Evolutionary conservation across 129 eudicot species (phyloP).

Genomic region (Tagetes erecta): DNA sequence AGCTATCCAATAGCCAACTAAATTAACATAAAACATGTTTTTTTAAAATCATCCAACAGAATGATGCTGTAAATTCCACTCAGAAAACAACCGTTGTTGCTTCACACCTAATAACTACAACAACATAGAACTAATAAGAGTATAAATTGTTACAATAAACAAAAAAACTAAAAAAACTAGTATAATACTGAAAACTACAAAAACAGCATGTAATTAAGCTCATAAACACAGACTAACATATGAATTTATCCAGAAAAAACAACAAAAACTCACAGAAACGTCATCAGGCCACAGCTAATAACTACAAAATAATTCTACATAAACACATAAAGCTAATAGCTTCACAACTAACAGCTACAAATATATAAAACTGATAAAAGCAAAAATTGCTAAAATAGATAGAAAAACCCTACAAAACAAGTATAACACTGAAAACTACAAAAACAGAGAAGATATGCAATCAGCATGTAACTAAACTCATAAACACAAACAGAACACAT

Average conservation of each 20-base stretch:
- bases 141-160: neutral
- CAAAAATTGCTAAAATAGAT: neutral
- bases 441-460: constrained; percentile 18
- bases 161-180: neutral
- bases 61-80: neutral
- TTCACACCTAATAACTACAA: neutral
- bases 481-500: constrained; percentile 8
- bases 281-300: constrained; percentile 98
- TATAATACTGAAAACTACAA: neutral
- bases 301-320: no score
- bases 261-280: constrained; percentile 7
- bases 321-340: neutral
- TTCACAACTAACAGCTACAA: neutral
- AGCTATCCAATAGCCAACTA: no score
- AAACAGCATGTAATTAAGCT: neutral
- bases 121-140: neutral
- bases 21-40: neutral
- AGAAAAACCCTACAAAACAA: neutral
- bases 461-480: neutral
- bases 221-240: constrained; percentile 6
- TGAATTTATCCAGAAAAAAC: no score
- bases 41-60: neutral
- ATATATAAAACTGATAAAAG: neutral
- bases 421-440: neutral
- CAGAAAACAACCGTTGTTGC: neutral